phyloP scores from a whole-genome alignment of 805 yeast genomes.

The Barnettozyma botsteinii region DNA sequence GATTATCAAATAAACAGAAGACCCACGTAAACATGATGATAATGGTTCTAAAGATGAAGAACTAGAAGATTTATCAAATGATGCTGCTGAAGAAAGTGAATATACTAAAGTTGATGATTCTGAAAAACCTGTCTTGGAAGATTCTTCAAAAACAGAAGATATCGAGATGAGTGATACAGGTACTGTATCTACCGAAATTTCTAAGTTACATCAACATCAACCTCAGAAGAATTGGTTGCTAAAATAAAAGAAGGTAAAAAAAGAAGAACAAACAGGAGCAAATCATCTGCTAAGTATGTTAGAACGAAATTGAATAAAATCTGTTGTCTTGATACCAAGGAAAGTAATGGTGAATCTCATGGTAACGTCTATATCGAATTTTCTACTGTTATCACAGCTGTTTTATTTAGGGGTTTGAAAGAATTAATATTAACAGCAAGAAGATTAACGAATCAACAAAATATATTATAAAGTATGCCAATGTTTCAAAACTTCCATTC shows the following conservation, averaged over 20 bases:
- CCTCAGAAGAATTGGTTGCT: background rate
- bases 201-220: no score
- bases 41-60: background rate
- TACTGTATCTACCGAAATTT: no score
- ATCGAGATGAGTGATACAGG: background rate
- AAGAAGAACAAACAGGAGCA: background rate
- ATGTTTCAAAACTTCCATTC: conserved; percentile 15
- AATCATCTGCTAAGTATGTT: conserved; percentile 4
- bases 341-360: conserved; percentile 17
- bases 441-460: conserved; percentile 3
- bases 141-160: background rate
- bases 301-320: conserved; percentile 1
- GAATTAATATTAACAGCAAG: conserved; percentile 11
- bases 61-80: background rate
- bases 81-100: background rate
- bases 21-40: background rate
- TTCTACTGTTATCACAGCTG: conserved; percentile 8
- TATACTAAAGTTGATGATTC: background rate
- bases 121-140: background rate
- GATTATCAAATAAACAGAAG: conserved; percentile 6
- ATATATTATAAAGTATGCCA: conserved; percentile 14
- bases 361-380: conserved; percentile 18
- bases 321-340: conserved; percentile 11
- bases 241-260: background rate
- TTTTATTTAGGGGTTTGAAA: conserved; percentile 14